Evolutionary conservation across 2,329 filamentous ascomycete genomes (phyloP).

Genomic region (Pyrenochaeta sp.): DNA sequence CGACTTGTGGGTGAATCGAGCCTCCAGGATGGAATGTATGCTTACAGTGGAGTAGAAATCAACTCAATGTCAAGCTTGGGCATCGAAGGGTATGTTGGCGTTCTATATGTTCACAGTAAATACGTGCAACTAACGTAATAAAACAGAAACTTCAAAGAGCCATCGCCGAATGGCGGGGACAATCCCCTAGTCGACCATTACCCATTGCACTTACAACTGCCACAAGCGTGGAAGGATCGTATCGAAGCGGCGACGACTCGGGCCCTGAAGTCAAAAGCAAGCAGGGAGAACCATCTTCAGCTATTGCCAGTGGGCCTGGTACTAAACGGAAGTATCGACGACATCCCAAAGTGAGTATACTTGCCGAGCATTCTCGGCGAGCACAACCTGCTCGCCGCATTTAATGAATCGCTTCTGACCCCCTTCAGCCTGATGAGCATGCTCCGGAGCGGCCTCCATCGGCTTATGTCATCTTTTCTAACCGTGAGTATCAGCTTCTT

Average conservation of each 20-base stretch:
- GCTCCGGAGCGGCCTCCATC: slow-evolving; percentile 82
- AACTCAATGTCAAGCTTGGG: slow-evolving; percentile 79
- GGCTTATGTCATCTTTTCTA: slow-evolving; percentile 86
- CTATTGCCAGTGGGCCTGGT: slow-evolving; percentile 33
- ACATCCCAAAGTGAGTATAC: slow-evolving; percentile 72
- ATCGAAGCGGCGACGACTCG: slow-evolving; percentile 64
- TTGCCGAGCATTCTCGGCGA: neutral
- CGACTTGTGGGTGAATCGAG: slow-evolving; percentile 69
- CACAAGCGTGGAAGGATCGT: slow-evolving; percentile 63
- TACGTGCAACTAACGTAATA: slow-evolving; percentile 8
- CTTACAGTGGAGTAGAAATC: slow-evolving; percentile 63
- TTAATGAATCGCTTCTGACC: slow-evolving; percentile 20
- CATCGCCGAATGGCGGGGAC: slow-evolving; percentile 76
- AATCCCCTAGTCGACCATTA: slow-evolving; percentile 48
- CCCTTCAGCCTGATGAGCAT: slow-evolving; percentile 73
- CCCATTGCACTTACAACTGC: slow-evolving; percentile 54
- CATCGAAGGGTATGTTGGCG: slow-evolving; percentile 75
- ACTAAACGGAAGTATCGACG: slow-evolving; percentile 78
- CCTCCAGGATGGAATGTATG: slow-evolving; percentile 2
- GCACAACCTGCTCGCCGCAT: neutral
- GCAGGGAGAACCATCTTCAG: slow-evolving; percentile 54
- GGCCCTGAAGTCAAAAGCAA: slow-evolving; percentile 59
- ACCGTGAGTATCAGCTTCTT: slow-evolving; percentile 65
- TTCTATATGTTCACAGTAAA: neutral
- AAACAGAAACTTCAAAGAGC: slow-evolving; percentile 80